Evolutionary conservation across 2,329 filamentous ascomycete genomes (phyloP), one percentile per base, ranked within the genome.

Genomic region (Fusarium verticillioides): DNA sequence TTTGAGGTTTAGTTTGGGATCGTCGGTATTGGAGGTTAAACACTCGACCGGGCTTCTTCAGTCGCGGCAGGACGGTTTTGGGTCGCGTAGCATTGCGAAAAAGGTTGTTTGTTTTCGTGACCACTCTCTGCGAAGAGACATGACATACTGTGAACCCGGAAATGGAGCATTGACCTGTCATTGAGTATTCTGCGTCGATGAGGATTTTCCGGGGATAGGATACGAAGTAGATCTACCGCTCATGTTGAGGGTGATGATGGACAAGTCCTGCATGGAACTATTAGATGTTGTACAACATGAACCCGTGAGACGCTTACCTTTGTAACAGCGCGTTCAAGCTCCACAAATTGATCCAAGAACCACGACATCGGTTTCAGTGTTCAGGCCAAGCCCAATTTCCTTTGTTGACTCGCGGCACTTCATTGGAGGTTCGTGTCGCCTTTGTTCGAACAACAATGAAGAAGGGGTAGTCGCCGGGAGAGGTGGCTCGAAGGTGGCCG

Each of bases 121-220:
- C 26, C 2, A 21, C 7, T 21, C 12, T 4, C 3, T 2, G 12
- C 15, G 44, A 47, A 15, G 9, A 30, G 43, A 9, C 11, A 10
- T 1, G 8, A 8, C 43, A 28, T 13, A 2, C 9, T 13, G 30
- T 13, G 30, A 32, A 32, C 4, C 4, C 3, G 11, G 11, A 46
- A 5, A 12, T 7, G 12, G 2, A 21, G 5, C 7, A 13, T 18
- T 46, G 11, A 6, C 8, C 5, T 13, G 1, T 26, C 12, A 4
- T 5, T 9, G 11, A 3, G 11, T 28, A 9, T 26, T 21, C 2
- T 4, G 18, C 2, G 18, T 15, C 6, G 44, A 47, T 7, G 18
- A 16, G 4, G 23, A 15, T 26, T 9, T 28, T 19, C 11, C 6
- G 43, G 44, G 9, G 9, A 4, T 47, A 12, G 5, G 9, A 30